Base-by-base conservation (phyloP, 2,329 filamentous ascomycete species). In the Fusarium pseudoanthophilum region DNA sequence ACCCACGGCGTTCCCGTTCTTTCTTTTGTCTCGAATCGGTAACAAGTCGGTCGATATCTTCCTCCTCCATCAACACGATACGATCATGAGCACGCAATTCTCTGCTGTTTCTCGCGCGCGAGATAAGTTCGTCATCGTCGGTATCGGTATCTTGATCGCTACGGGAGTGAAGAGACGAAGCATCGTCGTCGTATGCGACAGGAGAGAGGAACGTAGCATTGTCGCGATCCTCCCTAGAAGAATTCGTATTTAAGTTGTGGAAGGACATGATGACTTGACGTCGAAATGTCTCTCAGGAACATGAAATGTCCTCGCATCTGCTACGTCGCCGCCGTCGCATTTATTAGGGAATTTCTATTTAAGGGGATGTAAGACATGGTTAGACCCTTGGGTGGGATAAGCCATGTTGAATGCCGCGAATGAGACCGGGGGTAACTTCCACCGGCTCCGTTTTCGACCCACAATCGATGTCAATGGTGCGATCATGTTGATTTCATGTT, bases 111-210 rank as follows among this genome's bases (percentile, higher is more conserved):
- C 92, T 88, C 39, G 90, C 90, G 14, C 88, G 88, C 66, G 87
- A 85, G 70, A 92, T 84, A 60, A 93, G 85, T 77, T 93, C 86
- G 80, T 94, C 92, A 80, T 94, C 92, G 74, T 94, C 92, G 82
- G 90, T 93, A 79, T 94, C 92, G 64, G 90, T 92, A 78, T 94
- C 92, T 80, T 93, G 92, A 78, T 93, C 92, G 83, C 88, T 91
- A 71, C 88, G 88, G 76, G 87, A 90, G 77, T 91, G 88, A 46
- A 93, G 83, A 11, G 91, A 93, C 18, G 88, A 84, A 60, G 90
- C 91, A 80, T 94, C 92, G 76, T 91, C 90, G 74, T 93, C 91
- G 84, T 92, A 92, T 53, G 85, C 87, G 69, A 85, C 81, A 45
- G 91, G 90, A 18, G 90, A 92, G 52, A 93, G 88, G 53, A 92